Conservation (phyloP, 2,329 filamentous ascomycete species). For the Hypoxylon sp. region DNA sequence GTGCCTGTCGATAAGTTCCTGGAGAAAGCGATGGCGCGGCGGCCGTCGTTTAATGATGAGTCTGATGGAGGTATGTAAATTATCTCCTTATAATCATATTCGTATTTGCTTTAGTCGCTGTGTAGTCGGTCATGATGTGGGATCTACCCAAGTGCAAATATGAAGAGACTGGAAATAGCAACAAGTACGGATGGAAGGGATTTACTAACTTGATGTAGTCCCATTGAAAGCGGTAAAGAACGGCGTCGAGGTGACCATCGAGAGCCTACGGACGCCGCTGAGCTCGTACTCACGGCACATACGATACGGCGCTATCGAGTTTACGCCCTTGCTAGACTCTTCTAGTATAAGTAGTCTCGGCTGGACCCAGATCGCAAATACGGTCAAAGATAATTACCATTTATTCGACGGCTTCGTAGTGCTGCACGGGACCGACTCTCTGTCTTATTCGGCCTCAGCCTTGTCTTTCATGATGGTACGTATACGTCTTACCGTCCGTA, state of each 20-base stretch:
- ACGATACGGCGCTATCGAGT: constrained; percentile 86
- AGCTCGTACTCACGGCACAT: constrained; percentile 85
- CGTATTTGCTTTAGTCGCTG: not conserved
- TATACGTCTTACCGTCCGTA: not conserved
- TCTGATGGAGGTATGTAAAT: constrained; percentile 60
- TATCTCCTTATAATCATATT: not conserved
- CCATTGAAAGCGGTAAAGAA: constrained; percentile 64
- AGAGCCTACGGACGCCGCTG: constrained; percentile 81
- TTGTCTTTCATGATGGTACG: constrained; percentile 88
- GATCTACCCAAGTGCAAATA: not conserved
- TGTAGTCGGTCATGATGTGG: not conserved
- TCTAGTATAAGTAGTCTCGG: constrained; percentile 88
- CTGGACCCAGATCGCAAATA: constrained; percentile 85
- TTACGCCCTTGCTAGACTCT: constrained; percentile 85
- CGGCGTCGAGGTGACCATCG: constrained; percentile 64
- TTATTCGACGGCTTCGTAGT: constrained; percentile 92
- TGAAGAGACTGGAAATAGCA: not conserved
- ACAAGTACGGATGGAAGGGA: not conserved
- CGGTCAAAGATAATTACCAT: constrained; percentile 86
- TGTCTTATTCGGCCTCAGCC: constrained; percentile 90
- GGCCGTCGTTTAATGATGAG: constrained; percentile 87
- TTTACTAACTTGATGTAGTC: constrained; percentile 49
- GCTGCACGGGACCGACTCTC: constrained; percentile 89
- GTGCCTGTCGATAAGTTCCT: constrained; percentile 85
- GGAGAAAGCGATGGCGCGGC: constrained; percentile 81